Conservation (phyloP, 352 stramenopile genomes). For the Pythium insidiosum region DNA sequence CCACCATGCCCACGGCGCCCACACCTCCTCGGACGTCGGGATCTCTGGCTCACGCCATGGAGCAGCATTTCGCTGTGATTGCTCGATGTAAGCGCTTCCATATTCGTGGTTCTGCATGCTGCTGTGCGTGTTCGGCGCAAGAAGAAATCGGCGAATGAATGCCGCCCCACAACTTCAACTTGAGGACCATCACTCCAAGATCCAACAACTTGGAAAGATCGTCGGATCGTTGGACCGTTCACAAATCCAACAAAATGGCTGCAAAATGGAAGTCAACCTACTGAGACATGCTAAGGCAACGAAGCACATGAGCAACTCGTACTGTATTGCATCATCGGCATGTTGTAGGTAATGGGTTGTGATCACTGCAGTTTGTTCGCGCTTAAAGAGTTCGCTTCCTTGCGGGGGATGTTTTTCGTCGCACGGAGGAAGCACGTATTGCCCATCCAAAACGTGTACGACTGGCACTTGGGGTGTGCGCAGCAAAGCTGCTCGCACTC, state of each 20-base stretch:
- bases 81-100: constrained; percentile 3
- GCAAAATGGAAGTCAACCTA: neutral
- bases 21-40: constrained; percentile 35
- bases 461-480: constrained; percentile 41
- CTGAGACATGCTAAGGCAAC: too few species aligned
- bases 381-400: constrained; percentile 51
- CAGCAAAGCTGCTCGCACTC: constrained; percentile 66
- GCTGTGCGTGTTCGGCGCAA: too few species aligned
- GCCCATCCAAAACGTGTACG: constrained; percentile 65
- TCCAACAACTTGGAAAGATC: constrained; percentile 12
- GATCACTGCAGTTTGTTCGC: constrained; percentile 23
- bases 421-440: constrained; percentile 64
- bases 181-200: constrained; percentile 19
- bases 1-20: neutral
- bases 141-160: too few species aligned
- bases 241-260: constrained; percentile 1
- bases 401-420: constrained; percentile 24
- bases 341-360: too few species aligned
- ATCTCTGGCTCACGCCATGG: constrained; percentile 1
- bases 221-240: too few species aligned
- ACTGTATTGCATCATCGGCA: too few species aligned
- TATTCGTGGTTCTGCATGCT: neutral
- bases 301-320: too few species aligned
- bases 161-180: constrained; percentile 27
- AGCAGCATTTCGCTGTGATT: neutral